These are phyloP conservation scores for Peniophora sp. DNA, from an alignment of 1,284 basidiomycete genomes.

Conservation along the genomic window DNA sequence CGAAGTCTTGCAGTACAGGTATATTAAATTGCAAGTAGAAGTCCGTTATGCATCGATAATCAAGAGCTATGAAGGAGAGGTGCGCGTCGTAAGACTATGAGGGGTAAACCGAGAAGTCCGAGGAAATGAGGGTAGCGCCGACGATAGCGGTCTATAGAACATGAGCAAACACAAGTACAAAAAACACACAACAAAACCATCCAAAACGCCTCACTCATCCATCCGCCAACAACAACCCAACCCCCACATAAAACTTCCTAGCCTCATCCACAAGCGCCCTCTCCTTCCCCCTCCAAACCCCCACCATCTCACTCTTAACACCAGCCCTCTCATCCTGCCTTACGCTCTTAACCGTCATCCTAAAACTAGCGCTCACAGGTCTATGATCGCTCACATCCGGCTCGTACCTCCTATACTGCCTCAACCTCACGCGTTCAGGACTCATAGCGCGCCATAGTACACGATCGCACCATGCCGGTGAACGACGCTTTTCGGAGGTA, in stretches of 20 bases:
- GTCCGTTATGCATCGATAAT: too few species aligned
- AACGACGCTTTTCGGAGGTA: constrained; percentile 79
- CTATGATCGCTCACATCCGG: constrained; percentile 80
- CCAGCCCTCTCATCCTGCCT: constrained; percentile 46
- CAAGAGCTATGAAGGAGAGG: too few species aligned
- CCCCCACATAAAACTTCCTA: constrained; percentile 41
- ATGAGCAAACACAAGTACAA: too few species aligned
- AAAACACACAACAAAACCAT: too few species aligned
- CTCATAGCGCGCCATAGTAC: constrained; percentile 75
- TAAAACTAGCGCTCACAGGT: constrained; percentile 75
- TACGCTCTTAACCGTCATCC: constrained; percentile 67
- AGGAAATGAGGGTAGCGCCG: too few species aligned
- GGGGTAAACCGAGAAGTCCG: too few species aligned
- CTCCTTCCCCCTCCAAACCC: constrained; percentile 52
- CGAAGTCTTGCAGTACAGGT: too few species aligned
- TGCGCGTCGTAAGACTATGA: too few species aligned
- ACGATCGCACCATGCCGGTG: constrained; percentile 96
- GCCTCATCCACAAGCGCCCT: constrained; percentile 41
- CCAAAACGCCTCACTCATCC: too few species aligned
- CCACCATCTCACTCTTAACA: constrained; percentile 47
- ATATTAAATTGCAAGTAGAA: too few species aligned
- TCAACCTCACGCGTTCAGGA: constrained; percentile 45
- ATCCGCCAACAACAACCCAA: too few species aligned
- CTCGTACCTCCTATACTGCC: constrained; percentile 77
- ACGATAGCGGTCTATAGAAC: too few species aligned